A percentile compares a stretch with the other conserved stretches of the same genome.
These are phyloP conservation scores for Trichoderma arundinaceum DNA, from an alignment of 2,329 filamentous ascomycete species.

Conservation along the genomic window DNA sequence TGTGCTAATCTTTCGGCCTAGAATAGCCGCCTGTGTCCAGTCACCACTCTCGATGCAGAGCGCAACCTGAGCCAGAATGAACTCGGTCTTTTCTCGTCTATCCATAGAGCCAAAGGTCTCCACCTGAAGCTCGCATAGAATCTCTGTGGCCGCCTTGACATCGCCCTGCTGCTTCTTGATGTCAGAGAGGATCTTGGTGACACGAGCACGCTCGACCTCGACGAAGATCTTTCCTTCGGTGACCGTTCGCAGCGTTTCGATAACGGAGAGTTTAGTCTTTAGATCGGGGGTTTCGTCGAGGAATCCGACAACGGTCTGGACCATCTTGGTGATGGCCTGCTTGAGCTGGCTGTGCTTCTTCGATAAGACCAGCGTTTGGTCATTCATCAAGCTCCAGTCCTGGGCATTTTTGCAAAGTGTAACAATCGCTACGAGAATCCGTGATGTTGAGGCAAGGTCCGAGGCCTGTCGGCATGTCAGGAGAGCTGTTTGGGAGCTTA, in stretches of 20 bases:
- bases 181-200: slow-evolving; percentile 92
- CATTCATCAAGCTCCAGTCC: slow-evolving; percentile 94
- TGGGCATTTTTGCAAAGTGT: slow-evolving; percentile 91
- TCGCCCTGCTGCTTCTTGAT: slow-evolving; percentile 98
- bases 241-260: slow-evolving; percentile 93
- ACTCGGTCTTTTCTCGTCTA: slow-evolving; percentile 96
- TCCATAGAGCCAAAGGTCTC: slow-evolving; percentile 99
- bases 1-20: slow-evolving; percentile 96
- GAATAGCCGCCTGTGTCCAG: slow-evolving; percentile 93
- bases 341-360: slow-evolving; percentile 99
- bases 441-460: slow-evolving; percentile 92
- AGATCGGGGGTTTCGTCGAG: slow-evolving; percentile 82
- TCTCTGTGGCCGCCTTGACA: slow-evolving; percentile 85
- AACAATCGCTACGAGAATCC: slow-evolving; percentile 84
- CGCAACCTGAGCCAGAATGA: slow-evolving; percentile 92
- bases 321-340: slow-evolving; percentile 98
- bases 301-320: slow-evolving; percentile 93
- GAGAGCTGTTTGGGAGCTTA: slow-evolving; percentile 33
- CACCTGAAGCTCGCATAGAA: slow-evolving; percentile 95
- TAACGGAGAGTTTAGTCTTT: slow-evolving; percentile 89
- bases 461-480: slow-evolving; percentile 68
- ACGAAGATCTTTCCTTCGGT: slow-evolving; percentile 99
- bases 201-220: slow-evolving; percentile 93
- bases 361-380: slow-evolving; percentile 92
- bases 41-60: slow-evolving; percentile 95